A percentile compares a stretch with the other conserved stretches of the same genome.
Evolutionary conservation across 176 grass and related monocot genomes (phyloP).

Genomic region (Triticum urartu): DNA sequence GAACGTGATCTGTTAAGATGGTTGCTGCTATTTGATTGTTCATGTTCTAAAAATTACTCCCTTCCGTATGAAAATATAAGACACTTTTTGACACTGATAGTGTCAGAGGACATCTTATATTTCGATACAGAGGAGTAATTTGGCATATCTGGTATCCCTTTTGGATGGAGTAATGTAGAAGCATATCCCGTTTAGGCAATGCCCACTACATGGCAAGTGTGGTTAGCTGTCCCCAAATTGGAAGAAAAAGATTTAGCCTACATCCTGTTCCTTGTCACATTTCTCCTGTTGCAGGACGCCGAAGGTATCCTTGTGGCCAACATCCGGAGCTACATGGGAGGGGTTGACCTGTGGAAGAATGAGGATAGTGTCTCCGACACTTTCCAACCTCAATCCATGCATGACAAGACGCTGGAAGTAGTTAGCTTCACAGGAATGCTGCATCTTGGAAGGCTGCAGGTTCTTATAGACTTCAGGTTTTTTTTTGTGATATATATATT

Average conservation of each 20-base stretch:
- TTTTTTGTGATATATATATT: not conserved
- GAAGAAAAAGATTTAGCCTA: not conserved
- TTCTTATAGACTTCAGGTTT: not conserved
- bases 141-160: not conserved
- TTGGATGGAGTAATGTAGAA: conserved; percentile 7
- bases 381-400: conserved; percentile 74
- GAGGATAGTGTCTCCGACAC: conserved; percentile 59
- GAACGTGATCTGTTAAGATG: not conserved
- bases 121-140: not conserved
- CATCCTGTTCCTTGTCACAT: not conserved
- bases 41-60: not conserved
- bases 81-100: no score
- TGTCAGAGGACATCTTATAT: no score
- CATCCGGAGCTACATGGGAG: conserved; percentile 95
- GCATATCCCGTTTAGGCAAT: not conserved
- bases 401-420: conserved; percentile 88
- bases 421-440: conserved; percentile 88
- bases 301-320: conserved; percentile 89
- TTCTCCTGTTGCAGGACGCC: conserved; percentile 48
- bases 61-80: no score
- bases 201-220: not conserved
- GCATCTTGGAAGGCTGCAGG: conserved; percentile 85
- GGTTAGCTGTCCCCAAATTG: not conserved
- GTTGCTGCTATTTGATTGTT: not conserved
- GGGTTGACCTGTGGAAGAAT: conserved; percentile 93